Percentiles rank a stretch among this genome's conserved stretches.
Evolutionary conservation across 306 rosid species (phyloP).

Genomic region (Lathyrus sativus): DNA sequence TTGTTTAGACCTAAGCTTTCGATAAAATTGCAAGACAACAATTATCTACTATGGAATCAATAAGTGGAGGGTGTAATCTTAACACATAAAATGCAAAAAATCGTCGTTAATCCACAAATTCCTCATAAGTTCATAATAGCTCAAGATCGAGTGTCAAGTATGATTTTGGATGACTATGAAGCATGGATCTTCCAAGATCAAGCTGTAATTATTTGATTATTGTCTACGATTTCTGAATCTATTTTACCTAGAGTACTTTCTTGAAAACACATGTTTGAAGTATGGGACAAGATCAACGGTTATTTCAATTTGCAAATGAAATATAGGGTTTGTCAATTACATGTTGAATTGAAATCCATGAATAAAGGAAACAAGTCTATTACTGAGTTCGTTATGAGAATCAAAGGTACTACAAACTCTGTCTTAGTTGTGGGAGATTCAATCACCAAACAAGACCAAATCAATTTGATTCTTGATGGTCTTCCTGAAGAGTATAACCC

Average conservation of each 20-base stretch:
- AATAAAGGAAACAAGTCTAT: no score
- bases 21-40: not conserved
- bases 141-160: not conserved
- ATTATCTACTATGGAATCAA: not conserved
- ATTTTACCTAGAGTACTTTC: not conserved
- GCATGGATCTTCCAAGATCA: no score
- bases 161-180: no score
- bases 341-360: no score
- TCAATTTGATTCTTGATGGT: not conserved
- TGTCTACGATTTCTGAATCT: not conserved
- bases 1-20: not conserved
- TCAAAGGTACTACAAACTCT: not conserved
- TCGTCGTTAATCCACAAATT: not conserved
- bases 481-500: not conserved
- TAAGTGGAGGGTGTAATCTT: not conserved
- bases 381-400: not conserved
- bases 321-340: not conserved
- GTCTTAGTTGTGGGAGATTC: not conserved
- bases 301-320: not conserved
- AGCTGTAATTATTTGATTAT: no score
- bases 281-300: not conserved
- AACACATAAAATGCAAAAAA: not conserved
- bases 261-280: no score
- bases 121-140: not conserved
- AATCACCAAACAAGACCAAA: no score